Conservation (phyloP, 2,329 filamentous ascomycete genomes). For the Monosporascus sp. region DNA sequence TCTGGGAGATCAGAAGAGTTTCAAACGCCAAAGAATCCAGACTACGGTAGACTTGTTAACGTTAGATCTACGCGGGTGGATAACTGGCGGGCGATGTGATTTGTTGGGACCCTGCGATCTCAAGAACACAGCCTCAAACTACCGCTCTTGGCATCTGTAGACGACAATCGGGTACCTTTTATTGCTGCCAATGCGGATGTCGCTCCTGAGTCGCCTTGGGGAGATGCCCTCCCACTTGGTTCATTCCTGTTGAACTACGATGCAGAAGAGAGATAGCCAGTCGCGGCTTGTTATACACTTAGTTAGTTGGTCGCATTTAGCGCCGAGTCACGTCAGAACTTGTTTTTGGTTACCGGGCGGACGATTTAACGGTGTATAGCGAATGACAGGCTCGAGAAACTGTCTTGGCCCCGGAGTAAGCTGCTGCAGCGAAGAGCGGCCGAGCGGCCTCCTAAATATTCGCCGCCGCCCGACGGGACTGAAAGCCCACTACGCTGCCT, state of each 20-base stretch:
- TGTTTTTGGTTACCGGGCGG: neutral
- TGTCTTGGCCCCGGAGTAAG: neutral
- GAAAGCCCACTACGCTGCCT: neutral
- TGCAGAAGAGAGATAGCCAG: too few species aligned
- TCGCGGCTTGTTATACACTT: too few species aligned
- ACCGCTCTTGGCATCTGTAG: neutral
- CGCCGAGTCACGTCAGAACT: neutral
- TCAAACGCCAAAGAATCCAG: neutral
- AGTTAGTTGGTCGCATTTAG: neutral
- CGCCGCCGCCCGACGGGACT: neutral
- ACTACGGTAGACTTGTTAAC: neutral
- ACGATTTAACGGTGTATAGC: neutral
- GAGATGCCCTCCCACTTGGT: too few species aligned
- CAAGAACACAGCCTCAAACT: neutral
- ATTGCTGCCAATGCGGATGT: too few species aligned
- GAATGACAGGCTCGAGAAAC: too few species aligned
- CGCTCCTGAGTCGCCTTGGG: too few species aligned
- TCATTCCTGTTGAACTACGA: too few species aligned
- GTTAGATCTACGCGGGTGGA: neutral
- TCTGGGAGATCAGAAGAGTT: neutral
- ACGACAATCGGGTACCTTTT: neutral
- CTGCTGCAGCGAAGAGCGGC: neutral
- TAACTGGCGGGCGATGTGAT: neutral
- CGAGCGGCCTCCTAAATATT: neutral
- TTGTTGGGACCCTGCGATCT: neutral